Percentiles rank a stretch among this genome's conserved stretches.
phyloP scores from a whole-genome alignment of 768 basidiomycete genomes.

The Ramaria rubella region DNA sequence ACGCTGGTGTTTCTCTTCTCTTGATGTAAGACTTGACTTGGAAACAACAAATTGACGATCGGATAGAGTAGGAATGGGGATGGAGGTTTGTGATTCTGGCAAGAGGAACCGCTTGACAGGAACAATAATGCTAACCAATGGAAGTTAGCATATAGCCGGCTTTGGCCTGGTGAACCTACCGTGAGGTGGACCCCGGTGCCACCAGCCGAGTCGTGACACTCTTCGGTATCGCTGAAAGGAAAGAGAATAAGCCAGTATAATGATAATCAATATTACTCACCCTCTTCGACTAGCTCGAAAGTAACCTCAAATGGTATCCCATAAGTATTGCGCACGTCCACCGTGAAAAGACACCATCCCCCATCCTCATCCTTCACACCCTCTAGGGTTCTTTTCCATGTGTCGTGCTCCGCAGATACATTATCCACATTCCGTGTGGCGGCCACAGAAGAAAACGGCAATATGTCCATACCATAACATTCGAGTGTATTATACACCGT shows the following conservation, averaged over 20 bases:
- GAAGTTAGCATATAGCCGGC: no score
- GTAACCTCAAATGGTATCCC: slow-evolving; percentile 87
- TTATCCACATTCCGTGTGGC: slow-evolving; percentile 19
- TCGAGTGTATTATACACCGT: slow-evolving; percentile 96
- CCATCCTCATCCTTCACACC: slow-evolving; percentile 39
- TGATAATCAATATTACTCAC: slow-evolving; percentile 26
- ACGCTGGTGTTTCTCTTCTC: slow-evolving; percentile 57
- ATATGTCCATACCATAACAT: slow-evolving; percentile 74
- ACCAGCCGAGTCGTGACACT: slow-evolving; percentile 51
- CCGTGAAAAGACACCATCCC: slow-evolving; percentile 79
- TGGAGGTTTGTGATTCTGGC: slow-evolving; percentile 46
- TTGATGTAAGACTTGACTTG: slow-evolving; percentile 54
- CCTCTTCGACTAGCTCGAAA: slow-evolving; percentile 60
- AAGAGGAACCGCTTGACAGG: slow-evolving; percentile 69
- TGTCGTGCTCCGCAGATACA: slow-evolving; percentile 12
- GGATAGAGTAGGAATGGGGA: slow-evolving; percentile 76
- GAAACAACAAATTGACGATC: slow-evolving; percentile 88
- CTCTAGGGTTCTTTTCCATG: slow-evolving; percentile 28
- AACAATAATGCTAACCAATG: slow-evolving; percentile 47
- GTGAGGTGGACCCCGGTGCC: slow-evolving; percentile 81
- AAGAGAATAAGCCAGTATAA: not conserved
- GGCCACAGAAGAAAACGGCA: slow-evolving; percentile 46
- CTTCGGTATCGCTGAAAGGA: slow-evolving; percentile 31
- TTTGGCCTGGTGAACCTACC: slow-evolving; percentile 53
- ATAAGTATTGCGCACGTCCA: slow-evolving; percentile 91